Evolutionary conservation across 768 basidiomycete genomes (phyloP), one percentile per base, ranked within the genome.

Genomic region (Mycena filopes): DNA sequence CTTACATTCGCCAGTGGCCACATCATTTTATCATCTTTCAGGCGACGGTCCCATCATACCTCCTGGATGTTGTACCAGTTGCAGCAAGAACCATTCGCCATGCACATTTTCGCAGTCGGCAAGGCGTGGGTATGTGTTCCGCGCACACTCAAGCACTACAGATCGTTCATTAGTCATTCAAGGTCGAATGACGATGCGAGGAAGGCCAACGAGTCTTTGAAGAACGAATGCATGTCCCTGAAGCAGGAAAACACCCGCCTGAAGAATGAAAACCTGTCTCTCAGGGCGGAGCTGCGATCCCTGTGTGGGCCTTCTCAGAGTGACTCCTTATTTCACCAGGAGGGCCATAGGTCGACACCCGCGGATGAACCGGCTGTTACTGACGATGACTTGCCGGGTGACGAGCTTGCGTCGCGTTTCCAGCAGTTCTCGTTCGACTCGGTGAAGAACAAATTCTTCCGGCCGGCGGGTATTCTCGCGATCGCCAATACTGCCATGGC

Each of bases 181-280:
- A 80, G 68, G 41, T 23, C 56, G 48, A 78, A 90, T 26, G 81
- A 81, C 42, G 82, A 5, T 12, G 31, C 31, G 31, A 33, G 12
- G 5, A 33, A 33, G 31, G 31, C 5, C 31, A 33, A 33, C 5
- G 31, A 5, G 31, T 33, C 31, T 5, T 33, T 33, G 31, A 33
- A 12, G 31, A 33, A 12, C 12, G 31, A 33, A 33, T 6, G 12
- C 31, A 33, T 33, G 31, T 33, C 31, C 31, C 31, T 33, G 31
- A 33, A 33, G 31, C 5, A 12, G 7, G 31, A 33, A 12, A 33
- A 6, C 31, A 33, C 31, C 7, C 12, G 84, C 38, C 82, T 91
- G 31, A 84, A 86, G 79, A 77, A 77, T 49, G 80, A 85, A 68
- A 72, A 88, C 29, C 77, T 79, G 2, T 76, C 72, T 8, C 75